Percentiles rank a stretch among this genome's conserved stretches.
phyloP scores from a whole-genome alignment of 2,329 filamentous ascomycete species.

The Scorias spongiosa region DNA sequence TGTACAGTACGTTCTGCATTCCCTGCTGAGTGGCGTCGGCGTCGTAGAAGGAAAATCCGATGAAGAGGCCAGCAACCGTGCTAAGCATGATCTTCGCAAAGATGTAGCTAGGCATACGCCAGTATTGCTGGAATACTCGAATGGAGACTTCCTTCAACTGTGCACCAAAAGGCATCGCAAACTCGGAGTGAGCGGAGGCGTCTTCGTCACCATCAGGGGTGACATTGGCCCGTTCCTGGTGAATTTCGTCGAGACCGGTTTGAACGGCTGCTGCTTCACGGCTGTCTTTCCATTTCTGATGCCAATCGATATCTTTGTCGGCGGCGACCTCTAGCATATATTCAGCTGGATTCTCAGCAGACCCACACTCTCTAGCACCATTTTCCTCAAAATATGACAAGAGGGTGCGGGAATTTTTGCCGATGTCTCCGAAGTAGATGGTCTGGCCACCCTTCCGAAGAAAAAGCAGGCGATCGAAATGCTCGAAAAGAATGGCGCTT shows the following conservation, averaged over 20 bases:
- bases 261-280: conserved; percentile 18
- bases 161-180: conserved; percentile 26
- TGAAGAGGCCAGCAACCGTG: conserved; percentile 34
- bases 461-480: conserved; percentile 30
- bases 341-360: conserved; percentile 52
- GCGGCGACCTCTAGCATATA: conserved; percentile 49
- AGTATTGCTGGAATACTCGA: conserved; percentile 32
- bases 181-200: conserved; percentile 24
- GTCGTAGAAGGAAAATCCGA: conserved; percentile 31
- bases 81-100: conserved; percentile 45
- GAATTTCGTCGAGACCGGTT: conserved; percentile 24
- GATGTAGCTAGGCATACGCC: conserved; percentile 30
- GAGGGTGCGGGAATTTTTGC: conserved; percentile 25
- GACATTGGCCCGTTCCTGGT: conserved; percentile 19
- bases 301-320: conserved; percentile 26
- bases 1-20: conserved; percentile 32
- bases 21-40: conserved; percentile 23
- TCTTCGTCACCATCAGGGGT: conserved; percentile 16
- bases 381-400: conserved; percentile 44
- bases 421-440: conserved; percentile 34
- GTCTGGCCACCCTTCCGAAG: conserved; percentile 29
- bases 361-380: conserved; percentile 43
- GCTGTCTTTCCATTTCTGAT: conserved; percentile 24
- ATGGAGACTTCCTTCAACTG: conserved; percentile 24
- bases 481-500: conserved; percentile 28